A percentile compares a stretch with the other conserved stretches of the same genome.
Evolutionary conservation across 805 yeast genomes (phyloP).

Genomic region (Wickerhamiella azymoides): DNA sequence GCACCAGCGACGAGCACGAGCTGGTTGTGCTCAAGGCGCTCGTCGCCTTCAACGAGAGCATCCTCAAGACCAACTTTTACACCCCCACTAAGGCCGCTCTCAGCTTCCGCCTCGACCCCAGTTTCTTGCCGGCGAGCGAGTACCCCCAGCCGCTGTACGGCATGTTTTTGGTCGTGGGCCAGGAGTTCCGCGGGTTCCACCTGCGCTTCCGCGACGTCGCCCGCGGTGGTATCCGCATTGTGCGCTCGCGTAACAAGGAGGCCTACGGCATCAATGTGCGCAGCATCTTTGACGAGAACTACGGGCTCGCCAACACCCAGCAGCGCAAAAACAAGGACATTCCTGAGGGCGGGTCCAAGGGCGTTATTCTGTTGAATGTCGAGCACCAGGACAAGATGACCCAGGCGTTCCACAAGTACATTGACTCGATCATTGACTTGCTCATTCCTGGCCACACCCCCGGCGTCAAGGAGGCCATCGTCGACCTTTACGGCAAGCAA

Average conservation of each 20-base stretch:
- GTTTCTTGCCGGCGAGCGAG: slow-evolving; percentile 69
- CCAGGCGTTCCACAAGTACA: slow-evolving; percentile 80
- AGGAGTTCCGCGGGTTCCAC: slow-evolving; percentile 95
- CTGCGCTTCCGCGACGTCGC: slow-evolving; percentile 94
- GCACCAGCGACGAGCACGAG: slow-evolving; percentile 67
- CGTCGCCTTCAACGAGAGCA: slow-evolving; percentile 68
- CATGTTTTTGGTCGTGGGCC: slow-evolving; percentile 89
- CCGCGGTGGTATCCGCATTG: slow-evolving; percentile 95
- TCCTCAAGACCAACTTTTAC: slow-evolving; percentile 87
- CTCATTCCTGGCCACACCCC: slow-evolving; percentile 57
- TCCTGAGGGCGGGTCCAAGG: slow-evolving; percentile 98
- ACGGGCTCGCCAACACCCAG: slow-evolving; percentile 89
- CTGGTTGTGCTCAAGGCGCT: slow-evolving; percentile 69
- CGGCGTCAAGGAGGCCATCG: slow-evolving; percentile 68
- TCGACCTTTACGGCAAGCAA: slow-evolving; percentile 68
- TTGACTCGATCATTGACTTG: slow-evolving; percentile 80
- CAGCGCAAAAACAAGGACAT: slow-evolving; percentile 95
- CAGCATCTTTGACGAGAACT: slow-evolving; percentile 88
- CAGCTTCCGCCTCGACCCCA: slow-evolving; percentile 80
- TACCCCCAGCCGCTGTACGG: slow-evolving; percentile 91
- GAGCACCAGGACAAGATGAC: slow-evolving; percentile 71
- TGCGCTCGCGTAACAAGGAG: slow-evolving; percentile 71
- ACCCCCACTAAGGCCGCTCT: slow-evolving; percentile 89
- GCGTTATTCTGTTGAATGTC: slow-evolving; percentile 65
- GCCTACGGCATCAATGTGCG: slow-evolving; percentile 75